Conservation (phyloP, 306 rosid genomes). For the Sesbania bispinosa region DNA sequence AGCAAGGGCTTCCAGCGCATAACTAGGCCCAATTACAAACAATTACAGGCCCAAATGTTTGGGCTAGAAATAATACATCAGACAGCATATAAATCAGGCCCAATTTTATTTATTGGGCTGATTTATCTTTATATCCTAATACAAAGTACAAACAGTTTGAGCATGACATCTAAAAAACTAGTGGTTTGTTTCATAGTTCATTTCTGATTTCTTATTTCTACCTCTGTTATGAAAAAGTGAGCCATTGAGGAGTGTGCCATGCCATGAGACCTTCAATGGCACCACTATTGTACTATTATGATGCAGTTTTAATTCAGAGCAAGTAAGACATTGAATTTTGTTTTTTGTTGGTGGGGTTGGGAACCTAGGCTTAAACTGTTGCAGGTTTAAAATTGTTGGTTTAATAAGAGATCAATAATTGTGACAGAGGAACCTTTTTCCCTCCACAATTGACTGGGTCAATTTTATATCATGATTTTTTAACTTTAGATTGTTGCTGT, state of each 20-base stretch:
- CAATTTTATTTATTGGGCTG: too few relatives aligned
- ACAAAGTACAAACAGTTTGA: neutral
- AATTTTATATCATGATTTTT: too few relatives aligned
- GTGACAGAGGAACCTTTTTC: neutral
- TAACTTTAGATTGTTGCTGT: too few relatives aligned
- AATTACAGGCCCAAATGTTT: too few relatives aligned
- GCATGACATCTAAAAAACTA: neutral
- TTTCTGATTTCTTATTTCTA: slow-evolving; percentile 16
- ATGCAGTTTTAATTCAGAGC: neutral
- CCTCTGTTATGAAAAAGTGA: neutral
- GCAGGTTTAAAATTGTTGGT: neutral
- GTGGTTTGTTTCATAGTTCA: neutral
- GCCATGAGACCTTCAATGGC: neutral
- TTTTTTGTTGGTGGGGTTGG: neutral
- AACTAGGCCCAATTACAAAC: too few relatives aligned
- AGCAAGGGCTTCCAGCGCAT: too few relatives aligned
- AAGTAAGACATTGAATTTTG: neutral
- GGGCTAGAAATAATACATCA: too few relatives aligned
- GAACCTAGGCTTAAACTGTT: neutral
- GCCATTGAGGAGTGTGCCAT: neutral
- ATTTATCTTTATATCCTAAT: too few relatives aligned
- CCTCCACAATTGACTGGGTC: neutral
- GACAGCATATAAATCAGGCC: too few relatives aligned
- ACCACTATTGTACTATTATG: neutral
- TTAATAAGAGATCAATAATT: neutral